Base-by-base conservation (phyloP, 208 protist species). In the Angomonas ambiguus region DNA sequence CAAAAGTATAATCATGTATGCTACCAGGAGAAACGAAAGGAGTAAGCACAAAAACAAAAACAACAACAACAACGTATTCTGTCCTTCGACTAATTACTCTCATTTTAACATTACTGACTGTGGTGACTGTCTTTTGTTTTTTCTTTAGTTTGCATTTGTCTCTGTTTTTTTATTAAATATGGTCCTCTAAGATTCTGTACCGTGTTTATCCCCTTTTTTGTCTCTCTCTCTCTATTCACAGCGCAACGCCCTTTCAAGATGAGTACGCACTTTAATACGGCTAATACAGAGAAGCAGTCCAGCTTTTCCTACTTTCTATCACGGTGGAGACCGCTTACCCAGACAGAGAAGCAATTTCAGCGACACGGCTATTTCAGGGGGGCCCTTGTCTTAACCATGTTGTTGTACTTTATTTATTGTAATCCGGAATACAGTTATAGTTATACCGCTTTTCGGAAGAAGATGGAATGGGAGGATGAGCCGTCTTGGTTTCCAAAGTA, bases 1-100 rank as follows among this genome's bases (percentile, higher is more conserved):
- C 82, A 95, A 35, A 83, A 83, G 20, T 95, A 81, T 35, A 96
- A 94, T 48, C 93, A 97, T 69, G 82, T 89, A 5, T 96, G 91
- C 68, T 88, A 88, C 67, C 76, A 91, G 51, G 84, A 91, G 65
- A 94, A 94, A 70, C 78, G 88, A 24, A 95, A 96, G 71, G 88
- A 96, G 72, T 95, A 79, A 65, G 6, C 3, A 25, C 8, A n/a
- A 25, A 18, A 18, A 48, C 11, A 48, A 18, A 48, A 18, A 18
- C 13, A 20, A 18, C 13, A 18, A 18, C 18, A 48, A 48, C 11
- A 48, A 48, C n/a, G n/a, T n/a, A n/a, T n/a, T n/a, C n/a, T n/a
- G n/a, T n/a, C n/a, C n/a, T n/a, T n/a, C 30, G 11, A 20, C 30
- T 25, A 16, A 8, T 56, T 56, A 11, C 49, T 18, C 30, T 16